Evolutionary conservation across 1,139 yeast species (phyloP).

Genomic region (Debaryomycetaceae sp.): DNA sequence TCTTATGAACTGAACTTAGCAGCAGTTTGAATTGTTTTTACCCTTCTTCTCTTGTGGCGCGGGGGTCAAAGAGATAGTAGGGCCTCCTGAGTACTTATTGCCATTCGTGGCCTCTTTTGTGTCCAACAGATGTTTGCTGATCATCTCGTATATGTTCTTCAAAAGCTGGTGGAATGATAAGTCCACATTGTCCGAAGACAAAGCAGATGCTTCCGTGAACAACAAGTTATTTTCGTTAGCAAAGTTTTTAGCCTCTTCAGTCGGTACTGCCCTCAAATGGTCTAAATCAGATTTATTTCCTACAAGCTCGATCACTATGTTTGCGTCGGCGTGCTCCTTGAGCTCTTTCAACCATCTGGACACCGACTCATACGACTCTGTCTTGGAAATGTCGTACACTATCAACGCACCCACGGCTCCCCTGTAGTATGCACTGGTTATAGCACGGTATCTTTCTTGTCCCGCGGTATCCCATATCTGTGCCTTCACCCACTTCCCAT

Average conservation of each 20-base stretch:
- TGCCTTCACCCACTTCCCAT: slow-evolving; percentile 92
- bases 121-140: slow-evolving; percentile 82
- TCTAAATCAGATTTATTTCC: slow-evolving; percentile 87
- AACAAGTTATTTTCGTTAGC: slow-evolving; percentile 90
- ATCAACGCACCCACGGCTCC: slow-evolving; percentile 98
- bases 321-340: slow-evolving; percentile 95
- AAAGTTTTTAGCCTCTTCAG: slow-evolving; percentile 94
- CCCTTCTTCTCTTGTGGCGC: slow-evolving; percentile 79
- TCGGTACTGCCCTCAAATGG: slow-evolving; percentile 94
- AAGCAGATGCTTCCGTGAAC: slow-evolving; percentile 96
- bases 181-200: slow-evolving; percentile 93
- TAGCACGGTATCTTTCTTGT: slow-evolving; percentile 96
- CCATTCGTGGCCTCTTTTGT: slow-evolving; percentile 39
- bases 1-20: slow-evolving; percentile 31
- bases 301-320: slow-evolving; percentile 92
- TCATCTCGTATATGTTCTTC: slow-evolving; percentile 91
- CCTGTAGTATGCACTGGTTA: slow-evolving; percentile 94
- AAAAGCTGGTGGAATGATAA: slow-evolving; percentile 88
- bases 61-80: slow-evolving; percentile 90
- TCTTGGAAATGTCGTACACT: slow-evolving; percentile 92
- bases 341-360: slow-evolving; percentile 94
- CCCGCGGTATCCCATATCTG: slow-evolving; percentile 99
- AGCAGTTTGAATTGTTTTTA: slow-evolving; percentile 62
- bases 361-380: slow-evolving; percentile 89
- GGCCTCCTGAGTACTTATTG: slow-evolving; percentile 65